Base-by-base conservation (phyloP, 352 stramenopile genomes). In the Aphanomyces cochlioides region DNA sequence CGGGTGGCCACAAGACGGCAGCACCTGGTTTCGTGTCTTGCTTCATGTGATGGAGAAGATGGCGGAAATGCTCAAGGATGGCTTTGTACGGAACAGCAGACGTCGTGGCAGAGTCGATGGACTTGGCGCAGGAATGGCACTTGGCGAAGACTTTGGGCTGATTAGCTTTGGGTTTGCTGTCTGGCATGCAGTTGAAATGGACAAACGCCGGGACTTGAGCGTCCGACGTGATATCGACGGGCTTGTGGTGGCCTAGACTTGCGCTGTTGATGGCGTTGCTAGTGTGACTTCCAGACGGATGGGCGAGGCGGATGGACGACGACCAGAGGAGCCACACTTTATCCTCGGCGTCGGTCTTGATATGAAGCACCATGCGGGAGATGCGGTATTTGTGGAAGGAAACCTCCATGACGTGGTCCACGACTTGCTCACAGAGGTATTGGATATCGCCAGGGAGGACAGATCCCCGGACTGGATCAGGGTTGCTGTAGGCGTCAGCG, bases 261-360 rank as follows among this genome's bases (percentile, higher is more conserved):
- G 41, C 41, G 34, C 53, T 38, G 28, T 28, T 28, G 1, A 28
- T 28, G 28, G 28, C 28, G 28, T 28, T 28, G 28, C 28, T 28
- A 2, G 0, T 28, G 28, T 28, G 28, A 28, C 28, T 28, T 28
- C 28, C 2, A 28, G 41, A 37, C 8, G 63, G 17, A 36, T 53
- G 36, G 12, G 45, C 40, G 3, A 97, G 80, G 37, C 93, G 85
- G 36, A 98, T 80, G 7, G 93, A 98, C 34, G 89, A 96, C 70
- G 85, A 96, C 90, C 93, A 98, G 13, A 98, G 84, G 41, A 99
- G 75, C 93, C 95, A 98, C 0, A 99, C 75, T 7, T 88, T 88
- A 76, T 98, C 95, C 28, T 96, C 85, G 0, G 90, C 83, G 72
- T 98, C 95, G 12, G 93, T 83, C 75, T 98, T 98, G 68, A 99